Evolutionary conservation across 1,284 basidiomycete species (phyloP), one percentile per base, ranked within the genome.

Genomic region (Puccinia triticina): DNA sequence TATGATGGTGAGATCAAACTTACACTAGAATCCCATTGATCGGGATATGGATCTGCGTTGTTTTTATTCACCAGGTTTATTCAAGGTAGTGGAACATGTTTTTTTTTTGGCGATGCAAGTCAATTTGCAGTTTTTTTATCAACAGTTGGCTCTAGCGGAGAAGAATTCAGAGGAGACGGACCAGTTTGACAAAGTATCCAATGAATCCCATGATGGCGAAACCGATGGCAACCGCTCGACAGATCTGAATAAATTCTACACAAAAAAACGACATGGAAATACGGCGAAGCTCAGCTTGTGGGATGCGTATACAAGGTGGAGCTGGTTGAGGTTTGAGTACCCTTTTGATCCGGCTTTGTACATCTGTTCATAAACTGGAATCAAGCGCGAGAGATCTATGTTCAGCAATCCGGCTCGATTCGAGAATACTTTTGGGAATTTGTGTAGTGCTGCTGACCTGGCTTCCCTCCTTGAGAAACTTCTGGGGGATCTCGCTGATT

Each of bases 141-240:
- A 23, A 12, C 37, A 71, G 40, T 11, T 53, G 48, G 32, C 18
- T n/a, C 4, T 14, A n/a, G 26, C 29, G 16, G 18, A 32, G 21
- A 48, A 48, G n/a, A 43, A 37, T 55, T 29, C 16, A 29, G n/a
- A 29, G 29, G n/a, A 14, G 23, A 76, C 26, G 32, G 48, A 82
- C 77, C 11, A 96, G 91, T 88, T 96, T 96, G 84, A 96, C 94
- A 86, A 96, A 92, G 89, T 95, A 96, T 16, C 94, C 94, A 87
- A 96, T 95, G 90, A 96, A 94, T n/a, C 95, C 95, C 94, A 97
- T 97, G 85, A 98, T 93, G 78, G 92, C 93, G 86, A 98, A 98
- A 26, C 95, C 95, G 84, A 97, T 92, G 2, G 94, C 94, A 83
- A 98, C 94, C 67, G 95, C 95, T 87, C 92, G 92, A 89, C 92